Percentiles rank a stretch among this genome's conserved stretches.
Conservation (phyloP, 208 protist species). For the Crithidia sp. region DNA sequence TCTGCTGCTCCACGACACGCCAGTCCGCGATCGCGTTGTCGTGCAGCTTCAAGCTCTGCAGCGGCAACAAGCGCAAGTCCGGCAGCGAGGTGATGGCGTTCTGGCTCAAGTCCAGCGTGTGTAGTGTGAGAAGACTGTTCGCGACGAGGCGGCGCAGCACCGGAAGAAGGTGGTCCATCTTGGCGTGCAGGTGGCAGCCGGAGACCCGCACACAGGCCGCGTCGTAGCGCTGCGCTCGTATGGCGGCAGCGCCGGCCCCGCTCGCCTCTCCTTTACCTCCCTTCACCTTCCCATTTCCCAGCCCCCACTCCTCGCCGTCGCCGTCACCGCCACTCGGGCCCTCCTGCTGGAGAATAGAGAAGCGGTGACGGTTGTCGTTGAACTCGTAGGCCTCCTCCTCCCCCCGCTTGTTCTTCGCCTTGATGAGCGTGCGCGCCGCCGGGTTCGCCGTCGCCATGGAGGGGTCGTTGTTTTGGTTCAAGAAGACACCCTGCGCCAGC, state of each 20-base stretch:
- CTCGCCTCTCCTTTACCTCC: neutral
- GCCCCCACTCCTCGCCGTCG: slow-evolving; percentile 10
- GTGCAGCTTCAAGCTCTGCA: slow-evolving; percentile 79
- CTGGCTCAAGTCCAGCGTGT: slow-evolving; percentile 81
- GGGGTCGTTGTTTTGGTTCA: slow-evolving; percentile 77
- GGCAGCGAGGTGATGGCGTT: slow-evolving; percentile 65
- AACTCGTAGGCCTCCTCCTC: slow-evolving; percentile 93
- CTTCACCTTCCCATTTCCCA: neutral
- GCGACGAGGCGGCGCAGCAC: slow-evolving; percentile 73
- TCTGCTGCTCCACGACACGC: slow-evolving; percentile 59
- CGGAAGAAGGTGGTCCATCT: slow-evolving; percentile 64
- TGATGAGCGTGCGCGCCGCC: slow-evolving; percentile 68
- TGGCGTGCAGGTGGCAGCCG: slow-evolving; percentile 54
- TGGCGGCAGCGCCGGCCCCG: neutral
- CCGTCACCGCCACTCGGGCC: slow-evolving; percentile 1
- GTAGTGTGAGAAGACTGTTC: slow-evolving; percentile 73
- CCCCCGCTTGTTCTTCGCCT: slow-evolving; percentile 84
- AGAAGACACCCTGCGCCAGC: slow-evolving; percentile 71
- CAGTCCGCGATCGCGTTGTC: slow-evolving; percentile 80
- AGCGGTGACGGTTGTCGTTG: slow-evolving; percentile 45
- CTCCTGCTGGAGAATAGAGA: slow-evolving; percentile 40
- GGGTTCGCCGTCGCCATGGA: slow-evolving; percentile 13
- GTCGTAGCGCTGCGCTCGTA: slow-evolving; percentile 44
- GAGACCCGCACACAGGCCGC: slow-evolving; percentile 73
- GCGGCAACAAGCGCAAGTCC: slow-evolving; percentile 68